Percentiles rank a stretch among this genome's conserved stretches.
phyloP scores from a whole-genome alignment of 2,329 filamentous ascomycete genomes.

The Thyridium curvatum region DNA sequence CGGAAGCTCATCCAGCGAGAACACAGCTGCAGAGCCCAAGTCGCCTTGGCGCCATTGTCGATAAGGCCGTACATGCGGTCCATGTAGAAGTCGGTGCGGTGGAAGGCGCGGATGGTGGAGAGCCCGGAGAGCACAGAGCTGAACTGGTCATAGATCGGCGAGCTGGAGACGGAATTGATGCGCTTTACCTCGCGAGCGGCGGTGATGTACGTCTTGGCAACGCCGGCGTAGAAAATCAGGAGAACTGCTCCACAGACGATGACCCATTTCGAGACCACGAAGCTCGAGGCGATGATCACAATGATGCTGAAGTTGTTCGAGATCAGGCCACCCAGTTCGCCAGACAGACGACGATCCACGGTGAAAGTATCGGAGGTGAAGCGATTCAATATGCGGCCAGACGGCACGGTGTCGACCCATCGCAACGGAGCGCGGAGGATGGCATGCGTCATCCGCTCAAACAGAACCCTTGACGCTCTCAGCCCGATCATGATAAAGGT shows the following conservation, averaged over 20 bases:
- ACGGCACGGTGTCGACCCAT: conserved; percentile 31
- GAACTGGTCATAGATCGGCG: conserved; percentile 35
- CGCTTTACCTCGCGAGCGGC: conserved; percentile 32
- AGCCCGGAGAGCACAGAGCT: conserved; percentile 30
- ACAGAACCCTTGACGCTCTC: conserved; percentile 20
- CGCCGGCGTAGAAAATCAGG: conserved; percentile 22
- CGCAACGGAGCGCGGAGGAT: conserved; percentile 31
- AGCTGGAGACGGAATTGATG: conserved; percentile 32
- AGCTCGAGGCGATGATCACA: conserved; percentile 26
- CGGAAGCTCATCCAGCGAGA: conserved; percentile 30
- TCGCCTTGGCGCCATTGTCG: conserved; percentile 22
- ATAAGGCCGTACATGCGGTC: conserved; percentile 24
- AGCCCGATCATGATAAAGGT: conserved; percentile 22
- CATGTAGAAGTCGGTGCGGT: conserved; percentile 27
- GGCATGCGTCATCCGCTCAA: conserved; percentile 24
- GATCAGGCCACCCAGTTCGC: conserved; percentile 20
- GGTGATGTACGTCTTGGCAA: conserved; percentile 27
- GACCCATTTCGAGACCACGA: conserved; percentile 25
- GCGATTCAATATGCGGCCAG: conserved; percentile 35
- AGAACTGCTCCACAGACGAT: conserved; percentile 27
- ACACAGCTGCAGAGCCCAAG: conserved; percentile 22
- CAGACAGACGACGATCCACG: conserved; percentile 26
- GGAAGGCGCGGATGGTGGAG: conserved; percentile 33
- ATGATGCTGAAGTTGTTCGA: conserved; percentile 19
- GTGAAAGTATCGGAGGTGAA: conserved; percentile 32